Conservation (phyloP, 495 filamentous ascomycete genomes). For the Pseudoneurospora amorphoporcata region DNA sequence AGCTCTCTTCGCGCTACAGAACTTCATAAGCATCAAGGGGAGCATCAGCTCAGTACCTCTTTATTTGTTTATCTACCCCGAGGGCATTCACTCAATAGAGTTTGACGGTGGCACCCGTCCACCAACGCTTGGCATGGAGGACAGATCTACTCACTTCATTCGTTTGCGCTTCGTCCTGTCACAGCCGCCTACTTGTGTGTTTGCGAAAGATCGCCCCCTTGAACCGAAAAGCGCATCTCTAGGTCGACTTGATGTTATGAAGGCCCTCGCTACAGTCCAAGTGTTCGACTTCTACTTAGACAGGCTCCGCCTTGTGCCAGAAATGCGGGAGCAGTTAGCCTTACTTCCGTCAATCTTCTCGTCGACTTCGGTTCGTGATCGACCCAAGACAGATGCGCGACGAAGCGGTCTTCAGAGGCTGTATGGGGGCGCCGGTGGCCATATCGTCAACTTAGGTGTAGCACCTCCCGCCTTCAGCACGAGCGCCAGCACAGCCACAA, state of each 20-base stretch:
- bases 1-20: slow-evolving; percentile 3
- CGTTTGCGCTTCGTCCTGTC: background rate
- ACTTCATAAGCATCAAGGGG: background rate
- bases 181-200: background rate
- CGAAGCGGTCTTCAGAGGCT: background rate
- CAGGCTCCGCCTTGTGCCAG: background rate
- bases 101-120: background rate
- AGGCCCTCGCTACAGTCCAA: slow-evolving; percentile 1
- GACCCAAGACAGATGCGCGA: background rate
- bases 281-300: background rate
- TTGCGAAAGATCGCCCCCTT: background rate
- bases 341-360: background rate
- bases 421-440: background rate
- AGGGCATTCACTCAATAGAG: background rate
- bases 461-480: background rate
- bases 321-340: background rate
- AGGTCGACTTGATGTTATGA: background rate
- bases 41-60: background rate
- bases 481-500: background rate
- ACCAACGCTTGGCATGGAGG: background rate
- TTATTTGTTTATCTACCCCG: background rate
- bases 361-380: background rate
- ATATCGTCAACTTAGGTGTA: background rate
- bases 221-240: background rate
- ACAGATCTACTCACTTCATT: background rate